A percentile compares a stretch with the other conserved stretches of the same genome.
phyloP scores from a whole-genome alignment of 148 eudicot species.

The Drosera capensis region DNA sequence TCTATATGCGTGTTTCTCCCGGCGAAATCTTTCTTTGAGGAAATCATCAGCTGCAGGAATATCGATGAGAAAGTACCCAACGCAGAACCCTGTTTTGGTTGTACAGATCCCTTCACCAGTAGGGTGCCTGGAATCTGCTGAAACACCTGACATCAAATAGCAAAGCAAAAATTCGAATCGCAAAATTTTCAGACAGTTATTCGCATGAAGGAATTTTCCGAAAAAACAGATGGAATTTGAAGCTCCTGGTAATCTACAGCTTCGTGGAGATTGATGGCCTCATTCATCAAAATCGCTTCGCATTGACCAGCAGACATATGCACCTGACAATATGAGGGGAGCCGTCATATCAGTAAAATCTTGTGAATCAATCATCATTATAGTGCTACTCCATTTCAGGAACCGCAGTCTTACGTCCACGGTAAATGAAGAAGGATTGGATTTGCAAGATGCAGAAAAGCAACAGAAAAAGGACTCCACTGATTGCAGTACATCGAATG shows the following conservation, averaged over 20 bases:
- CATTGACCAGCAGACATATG: slow-evolving; percentile 31
- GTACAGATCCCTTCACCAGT: slow-evolving; percentile 61
- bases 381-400: background rate
- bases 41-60: slow-evolving; percentile 41
- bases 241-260: slow-evolving; percentile 12
- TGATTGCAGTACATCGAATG: slow-evolving; percentile 56
- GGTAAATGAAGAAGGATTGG: slow-evolving; percentile 40
- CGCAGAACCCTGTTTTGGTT: slow-evolving; percentile 24
- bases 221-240: slow-evolving; percentile 9
- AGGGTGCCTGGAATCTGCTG: slow-evolving; percentile 91
- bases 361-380: background rate
- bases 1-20: slow-evolving; percentile 19
- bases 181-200: background rate
- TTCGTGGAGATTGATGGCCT: slow-evolving; percentile 13
- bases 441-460: slow-evolving; percentile 50
- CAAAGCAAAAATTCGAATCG: slow-evolving; percentile 2
- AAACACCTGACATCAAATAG: slow-evolving; percentile 39
- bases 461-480: slow-evolving; percentile 39
- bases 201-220: too few species aligned
- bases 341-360: background rate
- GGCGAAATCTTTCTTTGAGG: slow-evolving; percentile 37
- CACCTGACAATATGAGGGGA: slow-evolving; percentile 23
- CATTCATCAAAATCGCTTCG: slow-evolving; percentile 34
- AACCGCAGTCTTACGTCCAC: slow-evolving; percentile 69
- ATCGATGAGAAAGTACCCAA: slow-evolving; percentile 42